Conservation (phyloP, 2,329 filamentous ascomycete genomes). For the Clonostachys rhizophaga region DNA sequence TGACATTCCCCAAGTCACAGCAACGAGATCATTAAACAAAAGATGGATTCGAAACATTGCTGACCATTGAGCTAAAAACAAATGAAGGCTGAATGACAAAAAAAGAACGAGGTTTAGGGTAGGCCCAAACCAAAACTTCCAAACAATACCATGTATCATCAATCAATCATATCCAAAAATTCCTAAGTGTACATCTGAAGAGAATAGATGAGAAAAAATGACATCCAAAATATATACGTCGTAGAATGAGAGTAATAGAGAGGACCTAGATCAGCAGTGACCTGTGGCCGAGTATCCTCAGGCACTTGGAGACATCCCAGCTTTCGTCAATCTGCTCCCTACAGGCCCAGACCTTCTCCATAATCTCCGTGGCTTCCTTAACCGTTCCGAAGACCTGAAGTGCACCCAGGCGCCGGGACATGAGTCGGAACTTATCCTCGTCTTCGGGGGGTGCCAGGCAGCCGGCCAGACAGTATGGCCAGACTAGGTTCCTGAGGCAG, state of each 20-base stretch:
- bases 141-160: too few species aligned
- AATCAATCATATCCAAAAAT: neutral
- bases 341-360: constrained; percentile 40
- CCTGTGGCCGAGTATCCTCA: constrained; percentile 31
- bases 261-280: constrained; percentile 20
- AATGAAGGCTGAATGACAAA: too few species aligned
- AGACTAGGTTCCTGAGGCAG: constrained; percentile 27
- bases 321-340: constrained; percentile 31
- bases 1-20: too few species aligned
- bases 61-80: too few species aligned
- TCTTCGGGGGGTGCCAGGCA: constrained; percentile 31
- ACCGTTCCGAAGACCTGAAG: constrained; percentile 39
- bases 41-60: too few species aligned
- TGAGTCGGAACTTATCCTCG: constrained; percentile 32
- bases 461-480: constrained; percentile 35
- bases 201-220: neutral
- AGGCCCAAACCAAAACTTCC: too few species aligned
- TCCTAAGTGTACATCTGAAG: neutral
- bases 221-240: neutral
- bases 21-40: too few species aligned
- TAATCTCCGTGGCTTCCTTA: constrained; percentile 33
- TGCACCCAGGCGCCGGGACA: constrained; percentile 33
- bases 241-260: neutral
- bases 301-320: constrained; percentile 38
- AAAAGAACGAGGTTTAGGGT: too few species aligned